Conservation (phyloP, 257 asterid species). For the Linaria vulgaris region DNA sequence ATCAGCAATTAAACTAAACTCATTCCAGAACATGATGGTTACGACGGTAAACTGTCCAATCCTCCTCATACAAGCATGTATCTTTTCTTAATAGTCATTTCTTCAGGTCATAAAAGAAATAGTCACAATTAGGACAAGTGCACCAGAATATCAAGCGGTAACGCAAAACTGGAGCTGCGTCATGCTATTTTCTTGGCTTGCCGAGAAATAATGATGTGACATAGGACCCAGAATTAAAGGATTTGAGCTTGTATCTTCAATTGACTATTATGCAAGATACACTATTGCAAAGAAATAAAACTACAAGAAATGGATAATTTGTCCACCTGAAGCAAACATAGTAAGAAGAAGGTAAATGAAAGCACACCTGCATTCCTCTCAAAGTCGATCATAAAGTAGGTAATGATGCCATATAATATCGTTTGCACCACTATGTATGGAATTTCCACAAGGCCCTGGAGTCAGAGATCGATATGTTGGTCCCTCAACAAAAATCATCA, state of each 20-base stretch:
- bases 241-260: no score
- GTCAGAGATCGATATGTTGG: constrained; percentile 8
- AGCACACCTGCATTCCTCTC: constrained; percentile 65
- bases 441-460: constrained; percentile 80
- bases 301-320: background rate
- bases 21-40: no score
- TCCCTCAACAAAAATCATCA: background rate
- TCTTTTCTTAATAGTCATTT: no score
- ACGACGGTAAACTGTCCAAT: no score
- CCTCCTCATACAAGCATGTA: no score
- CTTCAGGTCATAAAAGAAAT: no score
- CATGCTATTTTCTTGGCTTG: no score
- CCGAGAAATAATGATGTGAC: no score
- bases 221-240: no score
- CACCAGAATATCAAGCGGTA: background rate
- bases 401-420: constrained; percentile 59
- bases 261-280: background rate
- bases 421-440: constrained; percentile 78
- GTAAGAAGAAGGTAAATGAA: constrained; percentile 2
- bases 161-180: background rate
- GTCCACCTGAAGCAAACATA: background rate
- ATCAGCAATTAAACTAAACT: no score
- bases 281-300: background rate
- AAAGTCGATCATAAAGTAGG: constrained; percentile 82
- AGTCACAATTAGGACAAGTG: background rate